phyloP scores from a whole-genome alignment of 257 asterid genomes.

The Mentha longifolia region DNA sequence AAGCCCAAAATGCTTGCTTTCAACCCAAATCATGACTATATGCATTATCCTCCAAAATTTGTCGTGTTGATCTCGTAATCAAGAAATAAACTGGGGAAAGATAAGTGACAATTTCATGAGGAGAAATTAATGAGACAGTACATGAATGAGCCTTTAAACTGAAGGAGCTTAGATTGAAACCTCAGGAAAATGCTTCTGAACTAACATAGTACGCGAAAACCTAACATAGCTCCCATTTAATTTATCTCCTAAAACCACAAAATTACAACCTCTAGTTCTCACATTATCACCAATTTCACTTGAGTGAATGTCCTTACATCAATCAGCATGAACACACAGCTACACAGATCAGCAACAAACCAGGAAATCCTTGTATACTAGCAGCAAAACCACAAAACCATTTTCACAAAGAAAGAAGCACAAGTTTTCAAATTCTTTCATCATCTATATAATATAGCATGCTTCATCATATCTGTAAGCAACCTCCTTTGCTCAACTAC shows the following conservation, averaged over 20 bases:
- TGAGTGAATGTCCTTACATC: not conserved
- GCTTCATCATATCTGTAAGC: too few species aligned
- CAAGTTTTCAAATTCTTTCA: not conserved
- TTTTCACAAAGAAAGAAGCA: not conserved
- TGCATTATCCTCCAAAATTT: not conserved
- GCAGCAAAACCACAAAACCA: not conserved
- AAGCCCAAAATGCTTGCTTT: not conserved
- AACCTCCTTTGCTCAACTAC: not conserved
- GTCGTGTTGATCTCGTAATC: not conserved
- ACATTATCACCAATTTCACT: not conserved
- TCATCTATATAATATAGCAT: not conserved
- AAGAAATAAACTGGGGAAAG: not conserved
- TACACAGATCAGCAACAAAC: not conserved
- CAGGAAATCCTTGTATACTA: not conserved
- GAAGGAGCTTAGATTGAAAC: not conserved
- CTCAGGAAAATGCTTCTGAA: conserved; percentile 11
- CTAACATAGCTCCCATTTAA: not conserved
- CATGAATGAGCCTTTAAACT: not conserved
- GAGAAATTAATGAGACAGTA: conserved; percentile 3
- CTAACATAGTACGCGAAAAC: not conserved
- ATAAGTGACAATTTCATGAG: not conserved
- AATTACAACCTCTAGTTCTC: not conserved
- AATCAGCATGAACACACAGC: not conserved
- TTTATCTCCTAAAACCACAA: conserved; percentile 2
- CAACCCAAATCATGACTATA: not conserved